A percentile compares a stretch with the other conserved stretches of the same genome.
These are phyloP conservation scores for Acanthamoeba royreba DNA, from an alignment of 208 protist genomes.

Conservation along the genomic window DNA sequence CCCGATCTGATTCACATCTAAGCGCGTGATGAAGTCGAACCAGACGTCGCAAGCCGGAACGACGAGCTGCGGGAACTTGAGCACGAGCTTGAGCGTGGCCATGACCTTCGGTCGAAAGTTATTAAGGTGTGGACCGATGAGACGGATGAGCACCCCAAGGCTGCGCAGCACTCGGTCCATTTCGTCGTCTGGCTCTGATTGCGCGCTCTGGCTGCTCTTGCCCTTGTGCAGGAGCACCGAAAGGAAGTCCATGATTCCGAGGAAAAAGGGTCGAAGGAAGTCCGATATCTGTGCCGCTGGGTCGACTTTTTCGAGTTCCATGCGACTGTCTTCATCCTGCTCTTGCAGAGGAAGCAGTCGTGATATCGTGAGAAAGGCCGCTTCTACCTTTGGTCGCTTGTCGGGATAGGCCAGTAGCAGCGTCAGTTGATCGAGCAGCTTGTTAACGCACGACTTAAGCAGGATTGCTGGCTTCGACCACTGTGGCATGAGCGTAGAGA, in stretches of 20 bases:
- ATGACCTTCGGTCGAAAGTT: constrained; percentile 64
- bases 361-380: not conserved
- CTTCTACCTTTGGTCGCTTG: not conserved
- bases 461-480: constrained; percentile 7
- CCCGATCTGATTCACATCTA: constrained; percentile 48
- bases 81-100: constrained; percentile 48
- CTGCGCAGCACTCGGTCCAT: constrained; percentile 44
- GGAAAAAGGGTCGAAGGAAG: not conserved
- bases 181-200: not conserved
- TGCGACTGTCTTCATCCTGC: not conserved
- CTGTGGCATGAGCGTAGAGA: not conserved
- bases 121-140: constrained; percentile 20
- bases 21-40: constrained; percentile 45
- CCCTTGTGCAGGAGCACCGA: not conserved
- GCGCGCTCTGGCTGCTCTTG: not conserved
- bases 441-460: constrained; percentile 41
- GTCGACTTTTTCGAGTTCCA: not conserved
- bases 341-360: not conserved
- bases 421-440: constrained; percentile 15
- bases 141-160: constrained; percentile 1
- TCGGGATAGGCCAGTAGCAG: constrained; percentile 13
- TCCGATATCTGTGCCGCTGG: not conserved
- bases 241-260: constrained; percentile 34
- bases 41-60: constrained; percentile 47
- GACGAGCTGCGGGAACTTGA: not conserved